Conservation (phyloP, 805 yeast species). For the Tetrapisispora phaffii region DNA sequence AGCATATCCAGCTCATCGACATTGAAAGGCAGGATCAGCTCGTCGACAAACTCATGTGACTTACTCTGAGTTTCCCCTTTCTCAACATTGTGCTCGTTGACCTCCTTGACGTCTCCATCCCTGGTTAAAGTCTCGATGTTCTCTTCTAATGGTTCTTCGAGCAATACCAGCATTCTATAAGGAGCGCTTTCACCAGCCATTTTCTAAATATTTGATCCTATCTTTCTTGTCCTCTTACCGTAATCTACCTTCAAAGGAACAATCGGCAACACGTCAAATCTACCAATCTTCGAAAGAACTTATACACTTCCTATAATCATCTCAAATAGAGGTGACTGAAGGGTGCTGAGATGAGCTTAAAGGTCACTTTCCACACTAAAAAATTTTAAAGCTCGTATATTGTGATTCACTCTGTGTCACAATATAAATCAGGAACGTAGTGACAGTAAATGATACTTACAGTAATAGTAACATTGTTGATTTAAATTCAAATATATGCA, state of each 20-base stretch:
- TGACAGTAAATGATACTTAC: no score
- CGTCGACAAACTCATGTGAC: slow-evolving; percentile 29
- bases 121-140: slow-evolving; percentile 1
- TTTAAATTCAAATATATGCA: no score
- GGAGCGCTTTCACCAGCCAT: slow-evolving; percentile 14
- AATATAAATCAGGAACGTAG: no score
- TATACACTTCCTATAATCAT: background rate
- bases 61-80: slow-evolving; percentile 8
- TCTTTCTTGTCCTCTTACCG: background rate
- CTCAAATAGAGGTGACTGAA: background rate
- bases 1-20: slow-evolving; percentile 26
- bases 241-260: no score
- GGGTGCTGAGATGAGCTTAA: background rate
- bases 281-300: no score
- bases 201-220: background rate
- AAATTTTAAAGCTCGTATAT: background rate
- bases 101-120: background rate
- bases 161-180: slow-evolving; percentile 25
- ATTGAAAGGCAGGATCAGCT: slow-evolving; percentile 23
- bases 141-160: slow-evolving; percentile 22
- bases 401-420: background rate
- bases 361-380: background rate
- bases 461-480: no score
- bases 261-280: background rate
- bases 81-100: slow-evolving; percentile 4